phyloP scores from a whole-genome alignment of 352 stramenopile genomes.

The Phytophthora meadii region DNA sequence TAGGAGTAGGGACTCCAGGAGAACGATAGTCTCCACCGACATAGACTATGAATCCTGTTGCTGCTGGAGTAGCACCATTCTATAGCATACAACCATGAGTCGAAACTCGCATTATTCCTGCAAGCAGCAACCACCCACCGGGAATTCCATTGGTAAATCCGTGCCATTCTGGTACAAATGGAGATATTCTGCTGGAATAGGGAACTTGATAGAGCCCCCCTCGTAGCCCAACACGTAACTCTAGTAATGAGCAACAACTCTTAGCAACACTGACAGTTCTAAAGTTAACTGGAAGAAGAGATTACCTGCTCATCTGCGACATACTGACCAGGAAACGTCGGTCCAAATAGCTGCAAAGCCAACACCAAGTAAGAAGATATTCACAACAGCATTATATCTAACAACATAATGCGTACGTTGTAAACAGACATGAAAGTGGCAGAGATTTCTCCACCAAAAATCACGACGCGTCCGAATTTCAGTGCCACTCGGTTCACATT shows the following conservation, averaged over 20 bases:
- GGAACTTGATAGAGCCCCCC: conserved; percentile 77
- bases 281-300: neutral
- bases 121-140: conserved; percentile 39
- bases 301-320: conserved; percentile 66
- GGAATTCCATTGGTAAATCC: conserved; percentile 83
- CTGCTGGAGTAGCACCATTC: conserved; percentile 81
- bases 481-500: conserved; percentile 77
- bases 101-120: no score
- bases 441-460: conserved; percentile 80
- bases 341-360: conserved; percentile 73
- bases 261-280: neutral
- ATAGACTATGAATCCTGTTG: conserved; percentile 76
- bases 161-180: conserved; percentile 81
- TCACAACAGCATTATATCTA: neutral
- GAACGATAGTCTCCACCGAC: conserved; percentile 53
- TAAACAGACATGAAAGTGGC: conserved; percentile 91
- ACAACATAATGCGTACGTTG: conserved; percentile 54
- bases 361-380: neutral
- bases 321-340: conserved; percentile 84
- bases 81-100: conserved; percentile 20
- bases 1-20: conserved; percentile 45
- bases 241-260: conserved; percentile 28
- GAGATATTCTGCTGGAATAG: conserved; percentile 76
- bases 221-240: conserved; percentile 81
- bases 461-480: conserved; percentile 84